These are phyloP conservation scores for Chytriomyces sp. DNA, from an alignment of 192 early-diverging fungal genomes.

Conservation along the genomic window DNA sequence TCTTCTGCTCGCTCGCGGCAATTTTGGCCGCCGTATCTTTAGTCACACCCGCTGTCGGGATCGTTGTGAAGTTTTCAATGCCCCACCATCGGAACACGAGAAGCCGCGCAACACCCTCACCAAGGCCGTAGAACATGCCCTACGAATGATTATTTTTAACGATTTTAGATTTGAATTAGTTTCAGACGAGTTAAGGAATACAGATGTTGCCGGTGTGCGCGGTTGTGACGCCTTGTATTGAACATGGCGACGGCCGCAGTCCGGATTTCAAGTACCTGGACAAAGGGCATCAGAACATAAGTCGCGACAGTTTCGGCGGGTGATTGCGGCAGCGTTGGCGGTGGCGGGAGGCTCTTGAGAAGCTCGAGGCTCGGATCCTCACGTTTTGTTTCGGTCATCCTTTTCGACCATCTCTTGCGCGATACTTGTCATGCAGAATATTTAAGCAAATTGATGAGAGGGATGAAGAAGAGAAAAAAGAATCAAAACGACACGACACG, in stretches of 20 bases:
- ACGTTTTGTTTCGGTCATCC: background rate
- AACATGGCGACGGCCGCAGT: too few relatives aligned
- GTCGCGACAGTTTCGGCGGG: slow-evolving; percentile 12
- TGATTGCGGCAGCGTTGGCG: slow-evolving; percentile 17
- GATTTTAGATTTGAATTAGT: too few relatives aligned
- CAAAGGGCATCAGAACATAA: slow-evolving; percentile 32
- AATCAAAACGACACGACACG: background rate
- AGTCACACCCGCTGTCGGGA: slow-evolving; percentile 25
- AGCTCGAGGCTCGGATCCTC: background rate
- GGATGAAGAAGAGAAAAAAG: background rate
- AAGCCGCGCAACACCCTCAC: slow-evolving; percentile 52
- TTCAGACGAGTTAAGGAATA: too few relatives aligned
- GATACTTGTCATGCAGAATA: background rate
- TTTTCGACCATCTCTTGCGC: background rate
- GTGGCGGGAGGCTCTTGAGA: slow-evolving; percentile 12
- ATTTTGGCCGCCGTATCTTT: background rate
- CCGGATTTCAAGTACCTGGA: slow-evolving; percentile 4
- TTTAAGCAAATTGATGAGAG: background rate
- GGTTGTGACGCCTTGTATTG: too few relatives aligned
- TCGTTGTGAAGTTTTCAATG: slow-evolving; percentile 34
- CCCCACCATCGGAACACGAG: slow-evolving; percentile 49
- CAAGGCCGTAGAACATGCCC: slow-evolving; percentile 57
- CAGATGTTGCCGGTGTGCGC: too few relatives aligned
- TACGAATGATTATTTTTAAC: slow-evolving; percentile 43
- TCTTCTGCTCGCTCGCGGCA: background rate